A percentile compares a stretch with the other conserved stretches of the same genome.
phyloP scores from a whole-genome alignment of 371 early-diverging fungal species.

The Nematocida ironsii region DNA sequence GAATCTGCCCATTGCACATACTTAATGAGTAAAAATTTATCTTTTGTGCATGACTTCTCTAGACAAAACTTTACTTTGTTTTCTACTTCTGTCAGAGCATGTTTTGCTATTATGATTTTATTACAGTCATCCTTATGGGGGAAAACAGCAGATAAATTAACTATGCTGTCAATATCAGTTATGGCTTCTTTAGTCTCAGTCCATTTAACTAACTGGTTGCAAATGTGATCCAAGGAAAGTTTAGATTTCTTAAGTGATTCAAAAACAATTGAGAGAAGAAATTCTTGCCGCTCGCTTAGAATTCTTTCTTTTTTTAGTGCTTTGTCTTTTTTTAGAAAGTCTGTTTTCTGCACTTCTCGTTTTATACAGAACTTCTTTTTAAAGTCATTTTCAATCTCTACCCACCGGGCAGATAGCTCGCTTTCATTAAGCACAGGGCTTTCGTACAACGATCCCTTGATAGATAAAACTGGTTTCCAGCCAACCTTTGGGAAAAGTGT shows the following conservation, averaged over 20 bases:
- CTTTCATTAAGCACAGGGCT: not conserved
- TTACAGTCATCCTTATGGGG: constrained; percentile 22
- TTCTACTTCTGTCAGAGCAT: not conserved
- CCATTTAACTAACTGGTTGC: constrained; percentile 1
- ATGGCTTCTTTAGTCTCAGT: not conserved
- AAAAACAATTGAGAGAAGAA: constrained; percentile 49
- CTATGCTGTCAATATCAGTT: constrained; percentile 1
- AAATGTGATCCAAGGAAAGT: not conserved
- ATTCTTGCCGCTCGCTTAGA: constrained; percentile 48
- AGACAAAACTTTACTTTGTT: constrained; percentile 1
- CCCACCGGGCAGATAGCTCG: constrained; percentile 7
- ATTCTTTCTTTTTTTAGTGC: not conserved
- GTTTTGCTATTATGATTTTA: not conserved
- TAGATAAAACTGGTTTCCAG: constrained; percentile 17
- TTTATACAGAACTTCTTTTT: constrained; percentile 37
- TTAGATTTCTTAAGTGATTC: constrained; percentile 18
- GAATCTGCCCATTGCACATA: constrained; percentile 29
- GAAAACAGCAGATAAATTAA: constrained; percentile 33
- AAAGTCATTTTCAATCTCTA: constrained; percentile 30
- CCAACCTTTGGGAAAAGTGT: constrained; percentile 29
- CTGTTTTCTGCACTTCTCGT: not conserved
- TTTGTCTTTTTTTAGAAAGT: not conserved
- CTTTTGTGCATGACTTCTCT: not conserved
- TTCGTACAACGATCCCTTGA: constrained; percentile 33
- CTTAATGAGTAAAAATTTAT: constrained; percentile 22